These are phyloP conservation scores for Leccinum truebloodii DNA, from an alignment of 768 basidiomycete genomes.

Conservation along the genomic window DNA sequence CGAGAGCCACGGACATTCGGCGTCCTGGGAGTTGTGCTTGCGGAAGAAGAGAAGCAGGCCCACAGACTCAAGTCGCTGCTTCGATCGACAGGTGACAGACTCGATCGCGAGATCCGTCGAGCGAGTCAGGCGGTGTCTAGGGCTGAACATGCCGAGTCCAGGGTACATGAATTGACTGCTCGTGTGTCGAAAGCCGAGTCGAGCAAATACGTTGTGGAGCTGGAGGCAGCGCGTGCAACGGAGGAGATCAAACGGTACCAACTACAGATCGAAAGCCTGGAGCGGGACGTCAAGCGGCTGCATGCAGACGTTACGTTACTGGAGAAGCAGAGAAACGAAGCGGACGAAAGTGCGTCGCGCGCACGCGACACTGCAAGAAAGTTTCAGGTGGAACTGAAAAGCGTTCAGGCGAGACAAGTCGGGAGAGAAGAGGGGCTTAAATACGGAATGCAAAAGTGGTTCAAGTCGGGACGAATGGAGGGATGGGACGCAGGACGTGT, in stretches of 20 bases:
- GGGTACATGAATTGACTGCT: slow-evolving; percentile 41
- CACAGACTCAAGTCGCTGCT: slow-evolving; percentile 55
- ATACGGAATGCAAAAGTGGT: slow-evolving; percentile 44
- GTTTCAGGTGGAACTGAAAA: slow-evolving; percentile 45
- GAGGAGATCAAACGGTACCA: slow-evolving; percentile 50
- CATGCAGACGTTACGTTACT: slow-evolving; percentile 31
- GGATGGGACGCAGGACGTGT: slow-evolving; percentile 49
- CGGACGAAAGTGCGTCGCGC: slow-evolving; percentile 45
- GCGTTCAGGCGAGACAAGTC: slow-evolving; percentile 44
- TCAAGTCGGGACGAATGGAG: slow-evolving; percentile 44
- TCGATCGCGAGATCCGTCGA: slow-evolving; percentile 57
- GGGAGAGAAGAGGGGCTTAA: slow-evolving; percentile 44
- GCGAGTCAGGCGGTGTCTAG: slow-evolving; percentile 53
- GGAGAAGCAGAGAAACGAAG: slow-evolving; percentile 40
- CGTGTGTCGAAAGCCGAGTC: slow-evolving; percentile 44
- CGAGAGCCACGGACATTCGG: slow-evolving; percentile 41
- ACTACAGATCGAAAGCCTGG: slow-evolving; percentile 46
- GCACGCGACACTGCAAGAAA: slow-evolving; percentile 45
- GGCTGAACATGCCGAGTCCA: slow-evolving; percentile 53
- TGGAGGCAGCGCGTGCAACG: slow-evolving; percentile 41
- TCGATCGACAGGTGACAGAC: slow-evolving; percentile 49
- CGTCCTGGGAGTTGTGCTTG: slow-evolving; percentile 45
- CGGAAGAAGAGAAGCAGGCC: slow-evolving; percentile 59
- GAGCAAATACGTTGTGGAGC: slow-evolving; percentile 40
- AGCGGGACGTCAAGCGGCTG: slow-evolving; percentile 44